phyloP scores from a whole-genome alignment of 202 grass and related monocot species.

The Alloteropsis angusta region DNA sequence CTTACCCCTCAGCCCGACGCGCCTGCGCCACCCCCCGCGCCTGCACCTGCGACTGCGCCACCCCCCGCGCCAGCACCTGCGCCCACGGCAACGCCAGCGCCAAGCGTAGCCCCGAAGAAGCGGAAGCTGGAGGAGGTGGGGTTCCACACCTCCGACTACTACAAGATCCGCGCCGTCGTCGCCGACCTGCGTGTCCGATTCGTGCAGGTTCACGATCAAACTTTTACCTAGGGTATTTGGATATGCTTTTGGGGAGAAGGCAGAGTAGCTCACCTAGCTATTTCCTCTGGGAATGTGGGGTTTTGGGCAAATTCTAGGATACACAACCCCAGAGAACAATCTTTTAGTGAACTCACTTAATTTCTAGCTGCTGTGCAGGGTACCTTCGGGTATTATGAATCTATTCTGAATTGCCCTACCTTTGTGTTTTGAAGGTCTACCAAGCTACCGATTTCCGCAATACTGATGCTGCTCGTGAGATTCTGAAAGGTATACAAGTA shows the following conservation, averaged over 20 bases:
- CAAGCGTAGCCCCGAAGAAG: constrained; percentile 20
- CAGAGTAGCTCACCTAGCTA: neutral
- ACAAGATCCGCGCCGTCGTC: constrained; percentile 54
- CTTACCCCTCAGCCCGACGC: constrained; percentile 6
- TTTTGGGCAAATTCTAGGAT: neutral
- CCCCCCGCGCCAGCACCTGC: neutral
- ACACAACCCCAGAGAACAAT: neutral
- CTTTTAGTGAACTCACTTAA: neutral
- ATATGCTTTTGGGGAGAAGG: neutral
- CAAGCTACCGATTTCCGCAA: constrained; percentile 38
- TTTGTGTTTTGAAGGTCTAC: constrained; percentile 22
- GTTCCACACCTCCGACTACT: constrained; percentile 51
- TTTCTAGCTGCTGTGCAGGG: neutral
- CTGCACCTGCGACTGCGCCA: neutral
- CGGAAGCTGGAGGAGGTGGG: constrained; percentile 57
- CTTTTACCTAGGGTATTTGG: neutral
- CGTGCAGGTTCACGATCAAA: constrained; percentile 30
- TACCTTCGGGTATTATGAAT: neutral
- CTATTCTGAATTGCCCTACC: constrained; percentile 16
- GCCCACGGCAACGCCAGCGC: neutral
- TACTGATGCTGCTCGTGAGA: constrained; percentile 36
- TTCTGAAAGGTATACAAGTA: constrained; percentile 39
- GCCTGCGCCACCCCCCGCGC: neutral
- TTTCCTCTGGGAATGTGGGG: neutral
- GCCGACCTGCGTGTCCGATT: constrained; percentile 42